Conservation (phyloP, 768 basidiomycete genomes). For the Xerocomellus intermedius region DNA sequence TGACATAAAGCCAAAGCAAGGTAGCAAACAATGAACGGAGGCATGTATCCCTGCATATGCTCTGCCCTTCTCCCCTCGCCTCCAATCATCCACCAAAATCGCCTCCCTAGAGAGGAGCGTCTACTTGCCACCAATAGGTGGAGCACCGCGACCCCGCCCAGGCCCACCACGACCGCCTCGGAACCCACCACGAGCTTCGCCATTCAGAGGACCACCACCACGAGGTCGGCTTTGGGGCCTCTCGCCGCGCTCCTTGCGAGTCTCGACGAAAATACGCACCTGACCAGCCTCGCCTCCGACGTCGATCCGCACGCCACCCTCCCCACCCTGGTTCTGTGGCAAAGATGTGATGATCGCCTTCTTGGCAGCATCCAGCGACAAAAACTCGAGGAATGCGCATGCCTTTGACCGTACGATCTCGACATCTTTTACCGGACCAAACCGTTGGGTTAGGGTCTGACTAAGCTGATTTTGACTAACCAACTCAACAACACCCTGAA, state of each 20-base stretch:
- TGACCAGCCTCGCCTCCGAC: constrained; percentile 51
- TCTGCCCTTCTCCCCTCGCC: neutral
- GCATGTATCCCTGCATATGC: constrained; percentile 13
- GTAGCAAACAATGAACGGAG: constrained; percentile 7
- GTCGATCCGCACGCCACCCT: constrained; percentile 83
- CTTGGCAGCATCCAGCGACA: constrained; percentile 71
- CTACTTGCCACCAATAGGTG: constrained; percentile 29
- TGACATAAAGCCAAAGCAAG: constrained; percentile 11
- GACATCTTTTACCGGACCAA: constrained; percentile 82
- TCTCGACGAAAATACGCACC: constrained; percentile 75
- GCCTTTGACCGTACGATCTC: constrained; percentile 87
- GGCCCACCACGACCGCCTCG: constrained; percentile 46
- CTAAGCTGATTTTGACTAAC: constrained; percentile 53
- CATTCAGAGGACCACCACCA: constrained; percentile 52
- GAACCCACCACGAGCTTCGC: constrained; percentile 46
- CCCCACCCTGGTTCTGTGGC: constrained; percentile 68
- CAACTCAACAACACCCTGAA: constrained; percentile 69
- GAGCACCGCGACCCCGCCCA: constrained; percentile 42
- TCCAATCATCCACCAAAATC: constrained; percentile 1
- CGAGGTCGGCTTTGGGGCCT: constrained; percentile 61
- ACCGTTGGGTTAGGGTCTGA: constrained; percentile 53
- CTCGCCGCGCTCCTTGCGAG: constrained; percentile 89
- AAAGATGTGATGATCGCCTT: constrained; percentile 80
- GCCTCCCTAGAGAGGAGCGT: neutral
- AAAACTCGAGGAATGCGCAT: constrained; percentile 94